Evolutionary conservation across 805 yeast species (phyloP), one percentile per base, ranked within the genome.

Genomic region (Zygotorulaspora sp.): DNA sequence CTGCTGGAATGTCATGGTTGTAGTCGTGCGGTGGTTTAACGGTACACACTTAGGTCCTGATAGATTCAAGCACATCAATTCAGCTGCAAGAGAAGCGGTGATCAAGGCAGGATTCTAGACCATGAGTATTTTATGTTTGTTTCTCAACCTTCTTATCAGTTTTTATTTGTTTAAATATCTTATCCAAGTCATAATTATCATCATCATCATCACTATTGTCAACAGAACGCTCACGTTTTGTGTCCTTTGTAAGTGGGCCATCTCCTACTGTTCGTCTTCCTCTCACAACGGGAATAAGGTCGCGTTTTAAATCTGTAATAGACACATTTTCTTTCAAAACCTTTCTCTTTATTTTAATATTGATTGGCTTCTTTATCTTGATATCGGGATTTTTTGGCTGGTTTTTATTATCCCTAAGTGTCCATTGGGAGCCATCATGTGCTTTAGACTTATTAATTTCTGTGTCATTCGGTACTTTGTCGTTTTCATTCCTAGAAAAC

Each of bases 41-140:
- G 98, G 98, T 4, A 71, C 73, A 0, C 95, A 83, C 48, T 62
- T 92, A 15, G 98, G 98, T 0, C 92, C 97, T 0, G 97, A 86
- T 61, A 68, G 96, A 45, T 92, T 92, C 67, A 88, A 84, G 52
- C 97, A 92, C 59, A 92, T 92, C 41, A 92, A 90, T 54, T 71
- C 88, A 3, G 77, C 87, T 1, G 89, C 97, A 0, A 70, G 97
- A 53, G 92, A 87, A 34, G 96, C 90, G 0, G 71, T 92, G 0
- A 62, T 78, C 2, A 72, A 67, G 36, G 94, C 86, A 2, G 78
- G 77, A 0, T 76, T 80, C 14, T 26, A 14, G 15, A 14, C 17
- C 9, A 22, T 33, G 43, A 32, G 20, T n/a, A 7, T 5, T 3
- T 13, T 25, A n/a, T 17, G 12, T 2, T 32, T 23, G 11, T 44